Evolutionary conservation across 2,329 filamentous ascomycete genomes (phyloP).

Genomic region (Cladosporium oxysporum): DNA sequence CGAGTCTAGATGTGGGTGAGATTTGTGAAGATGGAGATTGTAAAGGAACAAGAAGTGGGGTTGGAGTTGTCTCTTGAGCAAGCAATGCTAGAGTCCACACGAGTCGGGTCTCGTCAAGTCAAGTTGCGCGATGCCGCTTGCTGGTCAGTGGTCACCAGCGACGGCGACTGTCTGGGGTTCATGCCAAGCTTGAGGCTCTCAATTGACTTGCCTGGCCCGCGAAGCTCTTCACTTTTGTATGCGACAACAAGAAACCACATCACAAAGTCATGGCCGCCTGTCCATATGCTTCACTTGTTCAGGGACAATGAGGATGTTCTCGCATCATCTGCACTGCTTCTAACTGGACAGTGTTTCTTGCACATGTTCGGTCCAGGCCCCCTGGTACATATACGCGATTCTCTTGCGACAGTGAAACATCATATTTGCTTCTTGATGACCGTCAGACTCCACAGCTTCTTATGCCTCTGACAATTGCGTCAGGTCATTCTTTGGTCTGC

Average conservation of each 20-base stretch:
- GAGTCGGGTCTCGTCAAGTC: not conserved
- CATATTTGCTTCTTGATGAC: not conserved
- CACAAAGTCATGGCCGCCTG: not conserved
- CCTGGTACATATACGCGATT: not conserved
- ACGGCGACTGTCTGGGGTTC: too few relatives aligned
- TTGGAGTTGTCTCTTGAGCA: not conserved
- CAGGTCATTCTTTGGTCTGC: not conserved
- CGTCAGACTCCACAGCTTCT: not conserved
- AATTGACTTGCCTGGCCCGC: not conserved
- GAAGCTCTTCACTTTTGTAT: too few relatives aligned
- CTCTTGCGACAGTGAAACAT: not conserved
- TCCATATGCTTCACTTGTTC: not conserved
- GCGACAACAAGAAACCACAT: too few relatives aligned
- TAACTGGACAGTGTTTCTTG: not conserved
- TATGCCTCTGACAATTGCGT: not conserved
- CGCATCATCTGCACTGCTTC: not conserved
- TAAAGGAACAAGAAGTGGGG: not conserved
- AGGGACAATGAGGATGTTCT: not conserved
- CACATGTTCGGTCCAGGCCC: not conserved
- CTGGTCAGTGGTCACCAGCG: not conserved
- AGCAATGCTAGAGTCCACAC: not conserved
- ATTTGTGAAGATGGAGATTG: not conserved
- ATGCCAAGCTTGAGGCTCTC: not conserved
- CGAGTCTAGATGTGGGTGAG: not conserved
- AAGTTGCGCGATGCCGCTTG: not conserved